Base-by-base conservation (phyloP, 2,329 filamentous ascomycete genomes). In the Aspergillus sp. region DNA sequence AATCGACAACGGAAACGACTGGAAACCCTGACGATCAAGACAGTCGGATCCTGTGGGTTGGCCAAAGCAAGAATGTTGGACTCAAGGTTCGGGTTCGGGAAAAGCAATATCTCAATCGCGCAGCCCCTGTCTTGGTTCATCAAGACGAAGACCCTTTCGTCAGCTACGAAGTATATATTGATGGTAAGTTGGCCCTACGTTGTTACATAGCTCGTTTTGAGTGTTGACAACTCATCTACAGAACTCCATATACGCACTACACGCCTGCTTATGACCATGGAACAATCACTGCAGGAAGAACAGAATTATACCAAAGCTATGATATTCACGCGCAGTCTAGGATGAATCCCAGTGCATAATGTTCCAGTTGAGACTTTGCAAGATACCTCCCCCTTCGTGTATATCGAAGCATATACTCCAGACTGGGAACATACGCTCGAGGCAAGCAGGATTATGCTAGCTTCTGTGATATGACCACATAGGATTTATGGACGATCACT, bases 121-220 rank as follows among this genome's bases (percentile, higher is more conserved):
- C 77, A 32, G 72, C 75, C 53, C 82, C 85, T 1, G 67, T 88
- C 13, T 72, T 89, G 11, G 70, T 84, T 14, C 73, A 76, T 2
- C 73, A 72, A 9, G 81, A 86, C 47, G 84, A 89, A 49, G 85
- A 90, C 43, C 71, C 81, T n/a, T 78, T 86, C 3, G 83, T 89
- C 9, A 84, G 79, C 49, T 94, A 91, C 65, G 81, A 81, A 41
- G 75, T 94, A 23, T 82, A 88, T 51, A 88, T 89, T 63, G 78
- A 89, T 81, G 86, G 88, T 90, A 74, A 53, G 78, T 65, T 21
- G 5, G 38, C 21, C 14, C 23, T 23, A n/a, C 9, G 17, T 40
- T 19, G 11, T 10, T 13, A 21, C 5, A 3, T n/a, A 14, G 4
- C 11, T 11, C 4, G 11, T 17, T 9, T 17, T 13, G 44, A 38